Conservation (phyloP, 1,284 basidiomycete genomes). For the Schizophyllum commune region DNA sequence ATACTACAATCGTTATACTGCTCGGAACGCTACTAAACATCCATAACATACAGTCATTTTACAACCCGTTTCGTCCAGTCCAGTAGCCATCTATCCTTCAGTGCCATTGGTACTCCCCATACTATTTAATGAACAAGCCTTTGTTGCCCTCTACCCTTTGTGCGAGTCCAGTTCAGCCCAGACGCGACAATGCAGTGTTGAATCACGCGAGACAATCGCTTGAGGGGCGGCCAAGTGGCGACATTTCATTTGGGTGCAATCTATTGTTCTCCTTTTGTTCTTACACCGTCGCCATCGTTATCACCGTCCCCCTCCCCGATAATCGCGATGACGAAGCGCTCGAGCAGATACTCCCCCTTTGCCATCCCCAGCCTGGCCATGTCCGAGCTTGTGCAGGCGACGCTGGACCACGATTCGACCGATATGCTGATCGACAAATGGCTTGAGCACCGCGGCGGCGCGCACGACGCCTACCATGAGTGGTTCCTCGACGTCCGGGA, state of each 20-base stretch:
- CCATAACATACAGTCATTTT: too few species aligned
- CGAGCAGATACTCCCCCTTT: slow-evolving; percentile 54
- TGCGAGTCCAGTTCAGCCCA: neutral
- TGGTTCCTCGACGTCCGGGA: slow-evolving; percentile 66
- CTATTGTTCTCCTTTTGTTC: neutral
- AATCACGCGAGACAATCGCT: neutral
- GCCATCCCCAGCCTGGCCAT: slow-evolving; percentile 56
- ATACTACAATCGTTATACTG: too few species aligned
- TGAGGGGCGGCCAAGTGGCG: neutral
- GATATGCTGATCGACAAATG: slow-evolving; percentile 74
- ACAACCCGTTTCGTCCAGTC: too few species aligned
- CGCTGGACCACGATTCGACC: slow-evolving; percentile 63
- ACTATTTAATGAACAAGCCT: neutral
- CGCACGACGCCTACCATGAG: slow-evolving; percentile 60
- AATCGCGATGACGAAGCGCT: slow-evolving; percentile 30
- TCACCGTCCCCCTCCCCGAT: neutral
- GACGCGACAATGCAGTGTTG: neutral
- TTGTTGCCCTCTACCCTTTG: neutral
- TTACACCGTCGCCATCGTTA: neutral
- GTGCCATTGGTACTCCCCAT: neutral
- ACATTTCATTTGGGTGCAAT: neutral
- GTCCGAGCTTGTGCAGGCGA: slow-evolving; percentile 69
- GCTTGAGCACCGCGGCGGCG: slow-evolving; percentile 58
- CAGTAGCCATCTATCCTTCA: too few species aligned
- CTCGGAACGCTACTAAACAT: too few species aligned